A percentile compares a stretch with the other conserved stretches of the same genome.
These are phyloP conservation scores for Apiotrichum porosum DNA, from an alignment of 1,284 basidiomycete species.

Conservation along the genomic window DNA sequence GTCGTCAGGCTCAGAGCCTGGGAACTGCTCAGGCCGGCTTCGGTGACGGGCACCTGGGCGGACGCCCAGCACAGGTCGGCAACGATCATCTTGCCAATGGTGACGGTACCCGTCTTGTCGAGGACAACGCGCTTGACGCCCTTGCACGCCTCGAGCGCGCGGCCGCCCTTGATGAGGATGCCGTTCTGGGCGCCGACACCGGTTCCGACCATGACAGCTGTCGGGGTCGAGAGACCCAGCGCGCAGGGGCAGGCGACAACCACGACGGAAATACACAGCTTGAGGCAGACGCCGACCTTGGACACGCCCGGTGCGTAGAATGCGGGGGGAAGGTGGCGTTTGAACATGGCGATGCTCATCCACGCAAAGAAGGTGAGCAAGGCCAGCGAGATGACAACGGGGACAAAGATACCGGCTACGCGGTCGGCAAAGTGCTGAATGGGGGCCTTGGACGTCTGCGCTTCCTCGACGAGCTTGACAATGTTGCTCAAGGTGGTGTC, in stretches of 20 bases:
- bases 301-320: slow-evolving; percentile 78
- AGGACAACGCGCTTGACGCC: slow-evolving; percentile 75
- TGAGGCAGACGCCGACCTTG: slow-evolving; percentile 87
- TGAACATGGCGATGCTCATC: slow-evolving; percentile 70
- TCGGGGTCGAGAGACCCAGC: slow-evolving; percentile 91
- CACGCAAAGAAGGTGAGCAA: slow-evolving; percentile 76
- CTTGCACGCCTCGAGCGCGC: slow-evolving; percentile 86
- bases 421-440: slow-evolving; percentile 96
- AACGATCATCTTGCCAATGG: slow-evolving; percentile 75
- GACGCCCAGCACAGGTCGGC: slow-evolving; percentile 71
- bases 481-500: slow-evolving; percentile 96
- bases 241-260: slow-evolving; percentile 99
- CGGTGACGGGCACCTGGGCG: slow-evolving; percentile 3
- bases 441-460: slow-evolving; percentile 95
- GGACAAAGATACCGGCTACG: slow-evolving; percentile 93
- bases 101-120: slow-evolving; percentile 98
- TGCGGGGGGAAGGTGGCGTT: slow-evolving; percentile 65
- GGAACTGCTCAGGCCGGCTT: slow-evolving; percentile 25
- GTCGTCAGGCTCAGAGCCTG: slow-evolving; percentile 43
- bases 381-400: slow-evolving; percentile 78
- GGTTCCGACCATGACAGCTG: slow-evolving; percentile 99
- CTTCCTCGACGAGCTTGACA: slow-evolving; percentile 93
- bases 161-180: slow-evolving; percentile 95
- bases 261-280: slow-evolving; percentile 95
- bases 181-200: slow-evolving; percentile 96